Evolutionary conservation across 768 basidiomycete genomes (phyloP), one percentile per base, ranked within the genome.

Genomic region (Kwoniella shandongensis): DNA sequence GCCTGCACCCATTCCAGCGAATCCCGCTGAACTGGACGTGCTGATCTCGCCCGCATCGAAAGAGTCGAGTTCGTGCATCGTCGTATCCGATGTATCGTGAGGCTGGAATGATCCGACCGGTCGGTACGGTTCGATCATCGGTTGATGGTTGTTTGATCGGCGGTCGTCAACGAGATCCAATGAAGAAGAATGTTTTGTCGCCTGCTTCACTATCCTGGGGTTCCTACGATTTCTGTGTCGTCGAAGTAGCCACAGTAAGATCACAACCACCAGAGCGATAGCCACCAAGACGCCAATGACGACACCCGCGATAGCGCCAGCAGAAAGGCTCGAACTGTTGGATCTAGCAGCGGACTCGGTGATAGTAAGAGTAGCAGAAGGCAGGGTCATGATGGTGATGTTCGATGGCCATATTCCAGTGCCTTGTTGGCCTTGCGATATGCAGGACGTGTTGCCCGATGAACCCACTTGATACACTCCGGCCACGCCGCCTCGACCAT

Each of bases 271-370:
- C 4, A 67, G 38, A 15, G 53, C 65, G 1, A 67, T 26, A 15
- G 40, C 22, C 12, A 47, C 65, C 3, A 69, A 18, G 10, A 59
- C 54, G 3, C 70, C 70, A n/a, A 72, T 54, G 15, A 65, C 67
- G 2, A 69, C 51, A 4, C 70, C 70, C 2, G 70, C 70, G 13
- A 72, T 72, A 2, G 61, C 65, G 8, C 67, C 67, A 17, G 59
- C 64, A 4, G 45, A 45, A 3, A 51, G 15, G 11, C 29, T 36
- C 1, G 45, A 8, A 11, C 39, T 26, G 25, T 27, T 23, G 1
- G 49, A 22, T 17, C 23, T 42, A 18, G 17, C 13, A 7, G 57
- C 49, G 2, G 63, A 45, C 17, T 49, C 17, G 40, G 52, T 54
- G 18, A 57, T 42, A 12, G 65, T 51, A 15, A 63, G 35, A 0